Evolutionary conservation across 192 early-diverging fungal species (phyloP).

Genomic region (Funneliformis geosporum): DNA sequence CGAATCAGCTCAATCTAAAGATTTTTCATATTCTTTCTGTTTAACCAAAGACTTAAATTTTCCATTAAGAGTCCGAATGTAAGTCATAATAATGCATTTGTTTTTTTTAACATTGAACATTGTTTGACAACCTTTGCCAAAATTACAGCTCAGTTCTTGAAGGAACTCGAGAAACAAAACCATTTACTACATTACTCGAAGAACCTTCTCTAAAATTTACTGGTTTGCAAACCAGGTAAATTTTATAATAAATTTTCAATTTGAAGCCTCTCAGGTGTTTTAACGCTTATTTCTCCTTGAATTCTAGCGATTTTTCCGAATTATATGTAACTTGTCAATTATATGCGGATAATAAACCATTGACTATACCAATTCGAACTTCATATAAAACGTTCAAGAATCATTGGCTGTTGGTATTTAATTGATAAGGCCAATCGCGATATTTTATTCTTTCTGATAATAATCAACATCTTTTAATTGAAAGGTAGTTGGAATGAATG

Average conservation of each 20-base stretch:
- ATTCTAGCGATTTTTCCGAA: constrained; percentile 53
- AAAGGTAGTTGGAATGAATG: constrained; percentile 85
- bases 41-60: constrained; percentile 65
- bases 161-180: constrained; percentile 35
- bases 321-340: constrained; percentile 68
- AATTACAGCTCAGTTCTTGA: constrained; percentile 41
- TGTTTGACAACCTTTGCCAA: background rate
- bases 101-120: background rate
- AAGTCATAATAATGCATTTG: constrained; percentile 28
- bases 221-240: constrained; percentile 37
- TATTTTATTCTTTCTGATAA: constrained; percentile 8
- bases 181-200: constrained; percentile 28
- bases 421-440: background rate
- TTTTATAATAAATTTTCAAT: background rate
- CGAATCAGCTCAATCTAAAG: constrained; percentile 11
- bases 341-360: constrained; percentile 67
- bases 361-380: constrained; percentile 67
- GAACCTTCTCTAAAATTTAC: constrained; percentile 40
- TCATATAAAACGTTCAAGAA: constrained; percentile 62
- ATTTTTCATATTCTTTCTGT: constrained; percentile 63
- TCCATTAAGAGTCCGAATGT: constrained; percentile 66
- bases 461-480: constrained; percentile 8
- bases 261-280: background rate
- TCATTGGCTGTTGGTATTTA: constrained; percentile 56
- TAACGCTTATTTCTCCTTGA: background rate